phyloP scores from a whole-genome alignment of 306 rosid genomes.

The Prunus salicina region DNA sequence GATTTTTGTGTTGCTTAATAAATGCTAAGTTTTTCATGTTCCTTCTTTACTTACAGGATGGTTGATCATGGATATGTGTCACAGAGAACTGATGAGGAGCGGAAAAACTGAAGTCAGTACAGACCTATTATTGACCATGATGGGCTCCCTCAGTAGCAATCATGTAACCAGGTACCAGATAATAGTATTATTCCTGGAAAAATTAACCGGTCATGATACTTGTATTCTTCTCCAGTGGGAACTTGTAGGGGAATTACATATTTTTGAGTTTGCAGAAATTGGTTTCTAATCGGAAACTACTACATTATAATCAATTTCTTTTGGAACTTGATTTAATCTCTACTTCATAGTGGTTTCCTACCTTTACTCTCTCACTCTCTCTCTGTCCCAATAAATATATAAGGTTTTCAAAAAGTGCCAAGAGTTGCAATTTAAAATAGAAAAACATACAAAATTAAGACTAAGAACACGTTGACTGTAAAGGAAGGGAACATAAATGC shows the following conservation, averaged over 20 bases:
- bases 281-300: not conserved
- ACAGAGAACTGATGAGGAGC: slow-evolving; percentile 67
- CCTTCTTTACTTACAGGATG: slow-evolving; percentile 32
- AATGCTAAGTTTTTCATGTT: too few relatives aligned
- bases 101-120: slow-evolving; percentile 52
- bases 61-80: slow-evolving; percentile 59
- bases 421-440: not conserved
- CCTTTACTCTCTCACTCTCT: too few relatives aligned
- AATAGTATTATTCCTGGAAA: not conserved
- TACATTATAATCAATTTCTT: not conserved
- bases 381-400: too few relatives aligned
- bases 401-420: too few relatives aligned
- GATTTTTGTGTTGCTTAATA: not conserved
- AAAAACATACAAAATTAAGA: not conserved
- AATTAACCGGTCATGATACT: not conserved
- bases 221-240: not conserved
- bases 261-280: not conserved
- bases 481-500: too few relatives aligned
- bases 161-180: slow-evolving; percentile 49
- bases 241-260: not conserved
- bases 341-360: not conserved
- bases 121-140: slow-evolving; percentile 82
- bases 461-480: not conserved
- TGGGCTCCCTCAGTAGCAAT: slow-evolving; percentile 54
- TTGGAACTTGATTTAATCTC: not conserved